phyloP scores from a whole-genome alignment of 2,329 filamentous ascomycete genomes.

The Ambrosiella xylebori region DNA sequence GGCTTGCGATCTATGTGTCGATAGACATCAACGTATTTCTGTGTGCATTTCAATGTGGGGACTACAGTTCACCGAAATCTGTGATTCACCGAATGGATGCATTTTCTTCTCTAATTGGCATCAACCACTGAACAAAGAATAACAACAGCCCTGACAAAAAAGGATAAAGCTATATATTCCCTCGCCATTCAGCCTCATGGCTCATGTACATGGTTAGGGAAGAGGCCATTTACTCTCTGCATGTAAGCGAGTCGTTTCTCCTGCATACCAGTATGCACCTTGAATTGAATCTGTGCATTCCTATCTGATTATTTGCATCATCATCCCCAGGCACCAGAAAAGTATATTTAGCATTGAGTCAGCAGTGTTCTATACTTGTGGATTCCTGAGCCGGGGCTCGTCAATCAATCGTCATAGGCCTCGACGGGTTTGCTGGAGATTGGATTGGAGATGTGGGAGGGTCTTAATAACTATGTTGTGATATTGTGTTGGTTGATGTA shows the following conservation, averaged over 20 bases:
- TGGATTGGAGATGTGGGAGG: too few species aligned
- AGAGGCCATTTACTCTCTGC: background rate
- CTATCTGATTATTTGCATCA: background rate
- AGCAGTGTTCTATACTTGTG: background rate
- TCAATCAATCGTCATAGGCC: background rate
- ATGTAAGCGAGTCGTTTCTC: background rate
- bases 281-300: background rate
- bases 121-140: background rate
- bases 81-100: too few species aligned
- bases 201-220: background rate
- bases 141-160: background rate
- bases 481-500: background rate
- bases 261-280: background rate
- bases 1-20: too few species aligned
- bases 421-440: background rate
- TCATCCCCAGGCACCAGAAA: background rate
- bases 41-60: too few species aligned
- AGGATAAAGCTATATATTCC: background rate
- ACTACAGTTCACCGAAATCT: too few species aligned
- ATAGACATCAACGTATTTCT: too few species aligned
- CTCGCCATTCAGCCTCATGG: background rate
- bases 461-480: too few species aligned
- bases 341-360: background rate
- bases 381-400: background rate
- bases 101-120: background rate